Evolutionary conservation across 83 land plant genomes (phyloP).

Genomic region (Diphasiastrum complanatum): DNA sequence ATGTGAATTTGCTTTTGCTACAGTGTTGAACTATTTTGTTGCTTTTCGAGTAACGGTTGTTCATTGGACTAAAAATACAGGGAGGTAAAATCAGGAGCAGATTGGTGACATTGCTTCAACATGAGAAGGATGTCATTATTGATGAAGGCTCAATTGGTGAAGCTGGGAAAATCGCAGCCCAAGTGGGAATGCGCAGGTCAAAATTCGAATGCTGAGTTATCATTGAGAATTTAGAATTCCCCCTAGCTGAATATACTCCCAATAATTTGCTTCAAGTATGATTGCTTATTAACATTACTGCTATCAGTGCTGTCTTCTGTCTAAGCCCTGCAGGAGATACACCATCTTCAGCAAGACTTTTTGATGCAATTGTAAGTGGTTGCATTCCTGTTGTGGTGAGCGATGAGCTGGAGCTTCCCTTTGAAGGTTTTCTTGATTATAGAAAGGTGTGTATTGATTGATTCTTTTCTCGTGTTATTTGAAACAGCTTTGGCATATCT

Average conservation of each 20-base stretch:
- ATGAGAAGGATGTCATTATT: conserved; percentile 6
- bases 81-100: conserved; percentile 7
- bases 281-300: too few species aligned
- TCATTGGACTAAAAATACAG: too few species aligned
- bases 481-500: too few species aligned
- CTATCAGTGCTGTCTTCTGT: conserved; percentile 9
- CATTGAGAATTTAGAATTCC: too few species aligned
- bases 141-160: conserved; percentile 14
- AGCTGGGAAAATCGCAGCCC: conserved; percentile 4
- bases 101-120: not conserved
- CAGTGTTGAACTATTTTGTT: not conserved
- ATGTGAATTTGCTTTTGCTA: not conserved
- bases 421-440: conserved; percentile 14
- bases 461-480: too few species aligned
- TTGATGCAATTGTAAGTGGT: conserved; percentile 17
- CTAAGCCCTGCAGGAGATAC: conserved; percentile 16
- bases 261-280: too few species aligned
- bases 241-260: too few species aligned
- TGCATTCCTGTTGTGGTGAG: conserved; percentile 16
- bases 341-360: conserved; percentile 11
- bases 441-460: too few species aligned
- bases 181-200: conserved; percentile 12
- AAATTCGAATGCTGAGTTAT: too few species aligned
- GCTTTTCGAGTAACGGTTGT: too few species aligned
- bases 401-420: conserved; percentile 12